Evolutionary conservation across 1,139 yeast species (phyloP), one percentile per base, ranked within the genome.

Genomic region (Yarrowia galli): DNA sequence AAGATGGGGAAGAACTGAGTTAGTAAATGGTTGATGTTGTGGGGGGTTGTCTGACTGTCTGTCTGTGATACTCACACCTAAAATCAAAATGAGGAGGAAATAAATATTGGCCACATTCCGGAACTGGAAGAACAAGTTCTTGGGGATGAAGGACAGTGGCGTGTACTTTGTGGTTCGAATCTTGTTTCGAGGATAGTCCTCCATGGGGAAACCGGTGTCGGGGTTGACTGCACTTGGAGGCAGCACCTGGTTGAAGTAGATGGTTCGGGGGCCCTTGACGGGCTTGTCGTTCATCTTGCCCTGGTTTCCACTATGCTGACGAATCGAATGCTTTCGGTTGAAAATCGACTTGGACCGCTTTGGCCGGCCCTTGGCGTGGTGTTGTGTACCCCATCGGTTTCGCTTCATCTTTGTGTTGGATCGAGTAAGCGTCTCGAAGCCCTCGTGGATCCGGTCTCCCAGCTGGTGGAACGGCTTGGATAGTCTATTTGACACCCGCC

Each of bases 81-180:
- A 79, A 71, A 92, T 89, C 73, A 88, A 89, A 79, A 92, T 81
- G 46, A 89, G 78, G 75, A 92, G 81, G 82, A 92, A 92, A 80
- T 91, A 92, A 64, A 88, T 80, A 78, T 92, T 92, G 67, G 98
- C 98, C 72, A 91, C 87, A 76, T 92, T 93, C 69, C 85, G 86
- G 76, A 92, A 92, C 79, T 92, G 98, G 71, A 83, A 83, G 67
- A 82, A 76, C 65, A 92, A 76, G 77, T 92, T 91, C 78, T 90
- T 91, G 22, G 98, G 98, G 56, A 92, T 76, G 73, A 92, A 92
- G n/a, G 92, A 82, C 67, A 92, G 75, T 5, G 97, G 97, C 20
- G 97, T 92, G 78, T 92, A 92, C 79, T 91, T 92, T 10, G 98
- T 92, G 0, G 98, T 92, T 81, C 97, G 86, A 73, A 92, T 91